Evolutionary conservation across 768 basidiomycete species (phyloP), one percentile per base, ranked within the genome.

Genomic region (Amanita rimosa): DNA sequence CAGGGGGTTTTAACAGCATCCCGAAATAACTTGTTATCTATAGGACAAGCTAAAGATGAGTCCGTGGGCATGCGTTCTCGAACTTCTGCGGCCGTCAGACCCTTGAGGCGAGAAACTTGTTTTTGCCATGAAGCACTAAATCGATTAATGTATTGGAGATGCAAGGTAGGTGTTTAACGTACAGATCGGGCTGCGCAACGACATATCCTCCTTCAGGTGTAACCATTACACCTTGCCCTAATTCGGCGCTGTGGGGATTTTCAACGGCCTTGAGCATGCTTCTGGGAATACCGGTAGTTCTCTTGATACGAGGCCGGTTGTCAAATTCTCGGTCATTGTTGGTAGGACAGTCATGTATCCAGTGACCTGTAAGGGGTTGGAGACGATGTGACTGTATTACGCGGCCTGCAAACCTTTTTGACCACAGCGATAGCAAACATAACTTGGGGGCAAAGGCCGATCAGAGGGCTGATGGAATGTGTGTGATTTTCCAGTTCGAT

Each of bases 301-400:
- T 78, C 62, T 97, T 97, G 63, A 99, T 94, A 22, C 94, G 85
- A 41, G 95, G 95, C 50, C 86, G 74, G 58, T 98, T 85, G 64
- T 95, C 91, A 55, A 84, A 96, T 43, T 94, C 91, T 44, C 91
- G 85, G 61, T 99, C 91, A 57, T 85, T 93, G 62, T 97, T 97
- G 5, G 93, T 96, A 1, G 96, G 96, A 62, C 96, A 99, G 54
- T 96, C 90, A 62, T 99, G 94, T 54, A 99, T 99, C 96, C 96
- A 99, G 61, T 99, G 96, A 35, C 96, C 95, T 62, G 16, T 46
- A 58, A 38, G 33, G 33, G 9, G 27, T 37, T 24, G 46, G 33
- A 19, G 17, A 24, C n/a, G 19, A 34, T 42, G 34, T 37, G 31
- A 19, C 16, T 22, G 19, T 10, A 42, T 26, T 33, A 37, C 22